Base-by-base conservation (phyloP, 2,329 filamentous ascomycete genomes). In the Thermothelomyces thermophilus region DNA sequence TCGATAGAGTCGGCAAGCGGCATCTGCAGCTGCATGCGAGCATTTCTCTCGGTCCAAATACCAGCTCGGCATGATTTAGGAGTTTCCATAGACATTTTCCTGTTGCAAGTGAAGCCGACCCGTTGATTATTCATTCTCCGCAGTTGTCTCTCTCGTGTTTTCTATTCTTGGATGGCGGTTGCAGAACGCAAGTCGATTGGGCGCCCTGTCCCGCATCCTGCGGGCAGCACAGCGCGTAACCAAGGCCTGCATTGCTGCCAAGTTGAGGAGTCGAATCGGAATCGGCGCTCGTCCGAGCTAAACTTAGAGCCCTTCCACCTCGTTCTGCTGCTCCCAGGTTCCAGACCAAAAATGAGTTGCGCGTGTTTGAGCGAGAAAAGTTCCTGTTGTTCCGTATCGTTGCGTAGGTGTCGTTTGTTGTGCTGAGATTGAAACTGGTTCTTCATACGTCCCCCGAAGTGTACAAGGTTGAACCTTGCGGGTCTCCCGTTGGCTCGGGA, bases 191-290 rank as follows among this genome's bases (percentile, higher is more conserved):
- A 42, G 11, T 3, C 36, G n/a, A 51, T 51, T 51, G 48, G 48
- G 43, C 37, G 43, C 36, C 26, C 42, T 24, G 6, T 26, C 43
- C 43, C 43, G 43, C 48, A 26, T 51, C 37, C 48, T 47, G 43
- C 48, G 48, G 48, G 43, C 24, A 33, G 43, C 37, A 6, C 48
- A 51, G 48, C 48, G 43, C 48, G 39, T 46, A 43, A 17, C n/a
- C 20, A 2, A 24, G 37, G 16, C 37, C 19, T 10, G 33, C 37
- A 46, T 41, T 19, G 48, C 35, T 33, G 37, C 13, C 17, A 16
- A 28, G n/a, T 26, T 37, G 46, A 39, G 31, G 17, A 36, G 30
- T 48, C 36, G 20, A 19, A 35, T 35, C 14, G 33, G 13, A 11
- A 14, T 9, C 30, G 30, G 9, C 30, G 30, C 9, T 9, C 30